Evolutionary conservation across 2,329 filamentous ascomycete genomes (phyloP).

Genomic region (Curvularia eragrostidis): DNA sequence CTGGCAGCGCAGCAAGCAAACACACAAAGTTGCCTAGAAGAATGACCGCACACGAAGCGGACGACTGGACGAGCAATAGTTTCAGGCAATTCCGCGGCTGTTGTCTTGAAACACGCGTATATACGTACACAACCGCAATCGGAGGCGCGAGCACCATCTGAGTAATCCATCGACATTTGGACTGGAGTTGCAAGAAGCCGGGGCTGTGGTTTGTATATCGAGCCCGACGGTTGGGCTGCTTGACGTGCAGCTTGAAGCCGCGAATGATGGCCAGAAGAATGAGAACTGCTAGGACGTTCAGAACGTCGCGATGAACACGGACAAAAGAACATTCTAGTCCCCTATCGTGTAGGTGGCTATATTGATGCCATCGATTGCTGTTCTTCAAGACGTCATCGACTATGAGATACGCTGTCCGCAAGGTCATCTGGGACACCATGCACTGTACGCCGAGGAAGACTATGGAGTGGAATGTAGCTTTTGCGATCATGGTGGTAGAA

Average conservation of each 20-base stretch:
- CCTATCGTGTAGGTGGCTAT: neutral
- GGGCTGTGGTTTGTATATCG: slow-evolving; percentile 3
- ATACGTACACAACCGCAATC: slow-evolving; percentile 2
- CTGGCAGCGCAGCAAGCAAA: slow-evolving; percentile 7
- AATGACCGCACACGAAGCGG: slow-evolving; percentile 1
- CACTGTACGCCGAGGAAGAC: slow-evolving; percentile 4
- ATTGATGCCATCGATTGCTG: neutral
- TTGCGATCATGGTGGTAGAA: neutral
- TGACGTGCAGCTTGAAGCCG: slow-evolving; percentile 5
- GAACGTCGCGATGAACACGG: neutral
- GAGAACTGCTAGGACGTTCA: neutral
- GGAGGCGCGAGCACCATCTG: slow-evolving; percentile 9
- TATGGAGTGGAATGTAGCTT: neutral
- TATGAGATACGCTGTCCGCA: neutral
- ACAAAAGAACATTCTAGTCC: slow-evolving; percentile 10
- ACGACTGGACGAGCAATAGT: neutral
- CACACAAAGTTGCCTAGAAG: slow-evolving; percentile 7
- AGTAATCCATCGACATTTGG: neutral
- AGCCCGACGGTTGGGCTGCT: neutral
- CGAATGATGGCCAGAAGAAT: slow-evolving; percentile 4
- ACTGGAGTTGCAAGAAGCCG: slow-evolving; percentile 2
- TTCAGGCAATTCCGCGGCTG: neutral
- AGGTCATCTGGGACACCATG: neutral
- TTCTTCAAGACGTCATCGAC: neutral
- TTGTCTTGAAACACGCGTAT: neutral